Evolutionary conservation across 2,329 filamentous ascomycete genomes (phyloP).

Genomic region (Neoscytalidium dimidiatum): DNA sequence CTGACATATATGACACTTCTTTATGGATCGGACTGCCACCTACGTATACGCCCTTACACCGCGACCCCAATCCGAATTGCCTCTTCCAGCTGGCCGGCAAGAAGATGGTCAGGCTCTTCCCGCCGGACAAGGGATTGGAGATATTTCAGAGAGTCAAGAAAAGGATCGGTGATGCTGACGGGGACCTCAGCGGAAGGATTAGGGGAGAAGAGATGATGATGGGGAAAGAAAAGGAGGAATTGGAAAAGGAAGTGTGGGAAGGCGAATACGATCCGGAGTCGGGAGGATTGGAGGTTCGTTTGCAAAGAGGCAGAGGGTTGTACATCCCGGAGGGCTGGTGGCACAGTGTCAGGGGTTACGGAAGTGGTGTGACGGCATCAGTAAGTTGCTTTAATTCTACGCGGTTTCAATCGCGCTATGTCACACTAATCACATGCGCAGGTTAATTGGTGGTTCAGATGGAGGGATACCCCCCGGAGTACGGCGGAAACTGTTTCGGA

Average conservation of each 20-base stretch:
- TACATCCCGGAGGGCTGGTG: slow-evolving; percentile 86
- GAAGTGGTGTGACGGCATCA: slow-evolving; percentile 58
- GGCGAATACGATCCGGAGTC: slow-evolving; percentile 25
- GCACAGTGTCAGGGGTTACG: slow-evolving; percentile 75
- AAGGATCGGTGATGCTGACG: slow-evolving; percentile 14
- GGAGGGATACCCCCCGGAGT: slow-evolving; percentile 15
- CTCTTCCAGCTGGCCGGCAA: slow-evolving; percentile 78
- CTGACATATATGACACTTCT: slow-evolving; percentile 80
- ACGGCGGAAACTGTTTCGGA: neutral
- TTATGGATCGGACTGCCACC: slow-evolving; percentile 87
- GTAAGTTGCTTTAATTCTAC: slow-evolving; percentile 41
- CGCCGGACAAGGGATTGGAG: slow-evolving; percentile 68
- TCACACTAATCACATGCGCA: slow-evolving; percentile 38
- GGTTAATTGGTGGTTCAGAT: slow-evolving; percentile 83
- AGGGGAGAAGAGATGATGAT: slow-evolving; percentile 91
- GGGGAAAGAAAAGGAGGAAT: slow-evolving; percentile 65
- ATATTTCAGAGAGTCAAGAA: slow-evolving; percentile 50
- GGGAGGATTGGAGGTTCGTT: slow-evolving; percentile 38
- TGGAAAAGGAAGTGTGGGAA: slow-evolving; percentile 74
- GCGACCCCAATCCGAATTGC: slow-evolving; percentile 91
- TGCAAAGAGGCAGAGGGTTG: slow-evolving; percentile 69
- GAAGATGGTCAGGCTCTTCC: slow-evolving; percentile 74
- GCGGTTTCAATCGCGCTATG: slow-evolving; percentile 8
- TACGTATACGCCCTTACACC: slow-evolving; percentile 87
- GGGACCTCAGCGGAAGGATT: slow-evolving; percentile 50